phyloP scores from a whole-genome alignment of 2,329 filamentous ascomycete genomes.

The Fusarium dlaminii region DNA sequence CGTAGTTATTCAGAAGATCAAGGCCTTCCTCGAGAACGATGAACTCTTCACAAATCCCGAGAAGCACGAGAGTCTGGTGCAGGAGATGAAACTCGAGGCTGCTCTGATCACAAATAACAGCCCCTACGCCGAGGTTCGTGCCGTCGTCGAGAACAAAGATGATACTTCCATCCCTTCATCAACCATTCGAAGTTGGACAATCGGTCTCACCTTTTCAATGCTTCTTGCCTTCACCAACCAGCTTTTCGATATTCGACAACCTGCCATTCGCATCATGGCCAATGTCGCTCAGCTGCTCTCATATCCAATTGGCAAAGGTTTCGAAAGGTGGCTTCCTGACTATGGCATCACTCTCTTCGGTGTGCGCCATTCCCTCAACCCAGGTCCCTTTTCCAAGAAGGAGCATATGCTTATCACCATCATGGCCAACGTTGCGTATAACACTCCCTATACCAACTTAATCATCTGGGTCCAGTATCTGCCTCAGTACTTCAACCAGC shows the following conservation, averaged over 20 bases:
- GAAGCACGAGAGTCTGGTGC: constrained; percentile 58
- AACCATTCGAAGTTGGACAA: constrained; percentile 64
- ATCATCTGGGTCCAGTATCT: constrained; percentile 65
- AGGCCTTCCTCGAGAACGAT: constrained; percentile 55
- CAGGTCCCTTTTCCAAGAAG: constrained; percentile 67
- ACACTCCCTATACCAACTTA: constrained; percentile 63
- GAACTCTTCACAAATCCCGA: constrained; percentile 56
- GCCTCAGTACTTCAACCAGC: constrained; percentile 64
- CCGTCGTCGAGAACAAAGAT: constrained; percentile 66
- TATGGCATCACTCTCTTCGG: constrained; percentile 58
- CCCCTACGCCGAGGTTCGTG: constrained; percentile 66
- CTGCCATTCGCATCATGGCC: constrained; percentile 62
- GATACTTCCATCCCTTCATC: constrained; percentile 59
- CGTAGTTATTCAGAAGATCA: constrained; percentile 52
- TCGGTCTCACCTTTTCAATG: constrained; percentile 61
- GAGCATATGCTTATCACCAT: constrained; percentile 70
- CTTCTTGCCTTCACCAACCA: constrained; percentile 64
- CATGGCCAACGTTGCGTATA: constrained; percentile 68
- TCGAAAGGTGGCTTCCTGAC: constrained; percentile 62
- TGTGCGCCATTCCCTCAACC: constrained; percentile 60
- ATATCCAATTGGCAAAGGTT: constrained; percentile 63
- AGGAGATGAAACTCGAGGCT: constrained; percentile 65
- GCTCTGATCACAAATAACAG: constrained; percentile 65
- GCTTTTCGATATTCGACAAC: constrained; percentile 67
- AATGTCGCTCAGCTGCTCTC: constrained; percentile 67